Conservation (phyloP, 2,329 filamentous ascomycete species). For the Colletotrichum sp. region DNA sequence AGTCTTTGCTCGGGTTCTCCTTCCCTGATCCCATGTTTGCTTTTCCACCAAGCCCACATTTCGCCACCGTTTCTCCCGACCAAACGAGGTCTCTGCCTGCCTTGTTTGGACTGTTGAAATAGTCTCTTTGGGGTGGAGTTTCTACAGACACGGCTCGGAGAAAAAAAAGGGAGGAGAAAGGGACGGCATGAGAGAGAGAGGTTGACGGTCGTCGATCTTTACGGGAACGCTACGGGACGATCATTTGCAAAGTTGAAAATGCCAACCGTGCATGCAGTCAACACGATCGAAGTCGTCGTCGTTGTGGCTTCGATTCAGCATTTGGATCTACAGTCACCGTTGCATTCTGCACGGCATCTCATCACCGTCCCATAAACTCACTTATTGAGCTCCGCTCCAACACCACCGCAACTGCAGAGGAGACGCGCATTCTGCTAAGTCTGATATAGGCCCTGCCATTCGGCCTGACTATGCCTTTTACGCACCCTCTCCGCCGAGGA, state of each 20-base stretch:
- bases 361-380: slow-evolving; percentile 1
- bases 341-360: neutral
- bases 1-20: neutral
- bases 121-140: neutral
- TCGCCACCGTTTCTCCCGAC: neutral
- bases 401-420: neutral
- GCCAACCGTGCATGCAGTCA: neutral
- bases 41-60: neutral
- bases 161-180: slow-evolving; percentile 9
- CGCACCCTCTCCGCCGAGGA: slow-evolving; percentile 1
- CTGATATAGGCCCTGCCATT: neutral
- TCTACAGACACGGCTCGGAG: neutral
- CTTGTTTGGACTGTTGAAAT: neutral
- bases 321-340: neutral
- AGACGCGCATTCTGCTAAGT: neutral
- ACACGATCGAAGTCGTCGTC: neutral
- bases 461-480: neutral
- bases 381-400: slow-evolving; percentile 6
- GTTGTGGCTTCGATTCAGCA: neutral
- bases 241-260: neutral
- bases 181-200: neutral
- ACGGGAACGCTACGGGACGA: neutral
- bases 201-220: slow-evolving; percentile 2
- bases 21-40: neutral
- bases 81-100: neutral